Base-by-base conservation (phyloP, 345 rosid genomes). In the Populus ilicifolia region DNA sequence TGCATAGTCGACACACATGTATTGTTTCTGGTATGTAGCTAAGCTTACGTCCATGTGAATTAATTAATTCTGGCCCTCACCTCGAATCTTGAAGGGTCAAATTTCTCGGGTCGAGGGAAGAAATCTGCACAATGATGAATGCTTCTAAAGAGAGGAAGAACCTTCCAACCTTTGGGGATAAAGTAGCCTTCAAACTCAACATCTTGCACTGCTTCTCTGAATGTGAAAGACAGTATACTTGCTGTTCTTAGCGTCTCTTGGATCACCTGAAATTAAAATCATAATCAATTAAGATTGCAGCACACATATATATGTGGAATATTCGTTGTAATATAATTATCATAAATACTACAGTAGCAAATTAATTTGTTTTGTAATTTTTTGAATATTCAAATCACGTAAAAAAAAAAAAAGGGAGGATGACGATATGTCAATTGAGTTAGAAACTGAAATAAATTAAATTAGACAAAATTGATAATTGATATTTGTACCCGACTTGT, bases 111-210 rank as follows among this genome's bases (percentile, higher is more conserved):
- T 21, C 87, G 86, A 64, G 97, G 96, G 78, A 89, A 94, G 77
- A 85, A 84, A 66, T 91, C 89, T 8, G 92, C 81, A 54, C 83
- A 86, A 75, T 95, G 98, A 84, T 95, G 99, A 70, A 95, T 90
- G 85, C 75, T 87, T 77, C 99, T 85, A 77, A 95, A 95, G 80
- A 95, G 97, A 69, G 98, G 99, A 70, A 95, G 92, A 76, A 95
- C 94, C 80, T 95, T 95, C 99, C 99, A 95, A 46, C 99, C 97
- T 83, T 83, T 90, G 20, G 99, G 99, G 84, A 95, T 95, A n/a
- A 83, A 75, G 77, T 78, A 95, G 4, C 97, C 99, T 81, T 90
- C 86, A 74, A 76, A 87, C 63, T 95, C 96, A 13, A 95, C 92
- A 70, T 95, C 99, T 81, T 95, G 63, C 0, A 90, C 99, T 35